phyloP scores from a whole-genome alignment of 306 rosid genomes.

The Dryas alaskensis region DNA sequence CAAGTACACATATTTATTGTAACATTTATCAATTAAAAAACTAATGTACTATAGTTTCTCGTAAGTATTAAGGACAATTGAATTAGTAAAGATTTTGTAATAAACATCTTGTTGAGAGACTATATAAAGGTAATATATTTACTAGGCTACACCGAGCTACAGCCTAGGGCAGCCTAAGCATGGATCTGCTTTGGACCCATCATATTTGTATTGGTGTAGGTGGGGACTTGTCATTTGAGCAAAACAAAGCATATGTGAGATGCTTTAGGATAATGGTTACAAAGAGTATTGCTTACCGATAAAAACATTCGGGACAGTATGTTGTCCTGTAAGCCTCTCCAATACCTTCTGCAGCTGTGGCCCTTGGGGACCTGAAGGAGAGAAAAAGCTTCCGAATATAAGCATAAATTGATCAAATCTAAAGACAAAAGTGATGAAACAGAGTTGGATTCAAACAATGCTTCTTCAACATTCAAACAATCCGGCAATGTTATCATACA shows the following conservation, averaged over 20 bases:
- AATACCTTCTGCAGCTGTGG: conserved; percentile 84
- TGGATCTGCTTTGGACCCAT: background rate
- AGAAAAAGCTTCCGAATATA: background rate
- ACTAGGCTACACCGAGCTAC: background rate
- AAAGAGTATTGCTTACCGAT: conserved; percentile 50
- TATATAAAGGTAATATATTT: background rate
- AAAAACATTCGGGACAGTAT: conserved; percentile 96
- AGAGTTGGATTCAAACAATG: background rate
- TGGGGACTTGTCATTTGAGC: background rate
- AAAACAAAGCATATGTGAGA: background rate
- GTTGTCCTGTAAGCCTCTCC: conserved; percentile 89
- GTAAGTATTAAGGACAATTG: background rate
- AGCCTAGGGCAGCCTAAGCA: background rate
- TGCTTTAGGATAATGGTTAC: background rate
- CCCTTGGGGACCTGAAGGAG: conserved; percentile 82
- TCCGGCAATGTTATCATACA: background rate
- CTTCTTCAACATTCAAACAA: background rate
- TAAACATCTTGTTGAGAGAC: background rate
- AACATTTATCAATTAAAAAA: background rate
- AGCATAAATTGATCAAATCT: background rate
- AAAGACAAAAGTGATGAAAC: background rate
- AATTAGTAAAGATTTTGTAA: background rate
- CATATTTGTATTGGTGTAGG: background rate
- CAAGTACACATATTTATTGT: background rate
- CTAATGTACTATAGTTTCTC: background rate